Conservation (phyloP, 2,329 filamentous ascomycete genomes). For the Talaromyces sp. region DNA sequence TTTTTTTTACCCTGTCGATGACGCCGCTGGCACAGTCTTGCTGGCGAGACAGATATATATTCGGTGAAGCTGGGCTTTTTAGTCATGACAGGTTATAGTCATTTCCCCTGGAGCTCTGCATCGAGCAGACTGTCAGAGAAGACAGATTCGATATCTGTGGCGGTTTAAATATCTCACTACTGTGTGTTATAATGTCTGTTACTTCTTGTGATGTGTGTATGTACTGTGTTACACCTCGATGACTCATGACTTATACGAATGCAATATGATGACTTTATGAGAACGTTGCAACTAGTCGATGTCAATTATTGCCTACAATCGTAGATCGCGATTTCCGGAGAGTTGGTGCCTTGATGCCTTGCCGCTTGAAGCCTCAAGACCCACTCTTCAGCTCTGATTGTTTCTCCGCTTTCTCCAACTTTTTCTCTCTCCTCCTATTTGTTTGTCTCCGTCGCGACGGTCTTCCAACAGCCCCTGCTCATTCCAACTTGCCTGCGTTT, state of each 20-base stretch:
- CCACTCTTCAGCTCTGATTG: neutral
- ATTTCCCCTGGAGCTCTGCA: neutral
- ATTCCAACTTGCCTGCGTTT: too few species aligned
- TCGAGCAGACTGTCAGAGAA: neutral
- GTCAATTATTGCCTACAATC: neutral
- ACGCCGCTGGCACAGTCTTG: conserved; percentile 15
- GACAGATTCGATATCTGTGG: conserved; percentile 12
- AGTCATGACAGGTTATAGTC: conserved; percentile 5
- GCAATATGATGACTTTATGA: neutral
- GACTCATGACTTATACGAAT: neutral
- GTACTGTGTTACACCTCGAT: neutral
- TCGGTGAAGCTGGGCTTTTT: conserved; percentile 15
- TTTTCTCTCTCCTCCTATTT: neutral
- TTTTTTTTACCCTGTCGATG: neutral
- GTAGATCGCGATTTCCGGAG: neutral
- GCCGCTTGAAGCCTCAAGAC: neutral
- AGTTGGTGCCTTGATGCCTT: neutral
- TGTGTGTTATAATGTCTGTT: neutral
- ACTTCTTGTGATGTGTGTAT: neutral
- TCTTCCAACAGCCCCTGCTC: neutral
- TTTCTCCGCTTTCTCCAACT: neutral
- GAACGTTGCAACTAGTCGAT: neutral
- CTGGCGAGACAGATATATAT: conserved; percentile 11
- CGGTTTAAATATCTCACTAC: neutral
- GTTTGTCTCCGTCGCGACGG: neutral